Evolutionary conservation across 208 protist species (phyloP), one percentile per base, ranked within the genome.

Genomic region (Trypanosoma brucei): DNA sequence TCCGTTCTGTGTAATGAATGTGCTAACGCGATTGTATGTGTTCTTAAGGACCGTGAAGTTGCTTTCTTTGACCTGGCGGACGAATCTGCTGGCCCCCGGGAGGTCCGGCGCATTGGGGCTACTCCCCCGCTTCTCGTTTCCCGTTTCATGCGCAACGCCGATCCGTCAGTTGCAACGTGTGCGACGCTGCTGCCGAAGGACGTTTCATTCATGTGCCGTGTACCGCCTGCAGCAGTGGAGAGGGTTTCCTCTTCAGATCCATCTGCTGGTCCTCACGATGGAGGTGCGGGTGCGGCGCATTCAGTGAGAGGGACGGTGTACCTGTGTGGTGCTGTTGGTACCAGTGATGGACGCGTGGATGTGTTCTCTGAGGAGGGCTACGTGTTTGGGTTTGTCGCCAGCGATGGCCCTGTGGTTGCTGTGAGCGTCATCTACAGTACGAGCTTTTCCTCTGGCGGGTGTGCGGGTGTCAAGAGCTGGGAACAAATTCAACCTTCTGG

Each of bases 361-460:
- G 59, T 91, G 30, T 91, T 94, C 65, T 86, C 83, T 0, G 85
- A 91, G 53, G 49, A 64, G 11, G 64, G 79, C 40, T 94, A 88
- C 66, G 75, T 78, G 39, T 78, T 87, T 56, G 76, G 80, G 40
- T 94, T 92, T 48, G 68, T 81, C 5, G 88, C 85, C 8, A 81
- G 92, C 58, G 76, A 90, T 56, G 64, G 70, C 33, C 69, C 84
- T 0, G 72, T 94, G 34, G 55, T 65, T n/a, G 62, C 63, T 30
- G 83, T 86, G 48, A 57, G 81, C 35, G 75, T 79, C 11, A 73
- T 94, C 58, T 65, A 75, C 11, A 46, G 11, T 57, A 31, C n/a
- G n/a, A 33, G 22, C 8, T 38, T 13, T 30, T 38, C 46, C 13
- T 33, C 44, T 11, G 61, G 45, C 13, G 46, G 42, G 51, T 6